Base-by-base conservation (phyloP, 2,329 filamentous ascomycete species). In the Zalaria obscura region DNA sequence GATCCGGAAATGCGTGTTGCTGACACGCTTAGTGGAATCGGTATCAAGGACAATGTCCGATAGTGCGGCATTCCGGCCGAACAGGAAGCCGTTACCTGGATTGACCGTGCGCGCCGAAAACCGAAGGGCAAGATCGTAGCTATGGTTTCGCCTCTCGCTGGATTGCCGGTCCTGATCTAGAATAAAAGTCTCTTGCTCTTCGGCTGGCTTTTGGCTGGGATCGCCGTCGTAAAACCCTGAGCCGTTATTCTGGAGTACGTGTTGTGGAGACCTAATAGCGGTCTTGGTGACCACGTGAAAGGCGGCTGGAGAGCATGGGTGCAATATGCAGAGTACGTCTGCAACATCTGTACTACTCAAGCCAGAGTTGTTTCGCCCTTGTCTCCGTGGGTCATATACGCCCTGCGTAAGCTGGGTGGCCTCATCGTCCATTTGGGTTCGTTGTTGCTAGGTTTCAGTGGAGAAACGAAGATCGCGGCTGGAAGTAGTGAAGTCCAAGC, bases 1-100 rank as follows among this genome's bases (percentile, higher is more conserved):
- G 47, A 98, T 93, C 40, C 86, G 80, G 58, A 96, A 98, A 58
- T 98, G 91, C n/a, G 83, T 72, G 56, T 96, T 95, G 67, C 89
- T 96, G 45, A 98, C 73, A 35, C 83, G 75, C 57, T 76, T 81
- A 40, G 75, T 67, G 1, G 74, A 73, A 49, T 89, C 81, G 47
- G 78, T 70, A 31, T 66, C 60, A 38, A 85, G 76, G 44, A 79
- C 62, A 40, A 84, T 68, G 54, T 98, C 91, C 60, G 84, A 91
- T 29, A 75, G 71, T 36, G 59, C 52, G 1, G 62, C 51, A 54
- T 91, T 89, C 42, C 91, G 78, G 27, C 91, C 91, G 60, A 98
- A 96, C 35, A 76, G 73, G 61, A 93, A 96, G 32, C 91, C 91
- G 40, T 75, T 64, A 3, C 66, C 55, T 5, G 80, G 76, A 50